Percentiles rank a stretch among this genome's conserved stretches.
Conservation (phyloP, 768 basidiomycete genomes). For the Leccinum rimulosum region DNA sequence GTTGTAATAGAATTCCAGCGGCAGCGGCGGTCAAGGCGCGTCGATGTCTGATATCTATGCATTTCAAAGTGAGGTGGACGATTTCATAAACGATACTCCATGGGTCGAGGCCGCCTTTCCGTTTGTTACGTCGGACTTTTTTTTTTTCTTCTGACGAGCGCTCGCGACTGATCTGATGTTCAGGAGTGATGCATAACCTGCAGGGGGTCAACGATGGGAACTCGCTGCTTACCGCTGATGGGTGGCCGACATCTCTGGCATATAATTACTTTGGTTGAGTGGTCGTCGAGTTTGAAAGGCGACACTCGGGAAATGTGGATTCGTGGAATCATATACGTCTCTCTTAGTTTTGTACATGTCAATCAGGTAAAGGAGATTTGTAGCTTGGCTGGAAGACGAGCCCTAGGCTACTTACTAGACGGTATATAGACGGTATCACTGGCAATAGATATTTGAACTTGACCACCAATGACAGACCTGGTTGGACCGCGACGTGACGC, state of each 20-base stretch:
- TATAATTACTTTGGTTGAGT: conserved; percentile 43
- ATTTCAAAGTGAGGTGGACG: conserved; percentile 47
- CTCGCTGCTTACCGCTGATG: conserved; percentile 45
- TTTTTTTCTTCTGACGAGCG: background rate
- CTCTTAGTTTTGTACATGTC: conserved; percentile 13
- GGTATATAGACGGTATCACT: background rate
- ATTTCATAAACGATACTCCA: conserved; percentile 43
- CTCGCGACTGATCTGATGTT: background rate
- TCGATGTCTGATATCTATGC: conserved; percentile 37
- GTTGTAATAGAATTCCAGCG: conserved; percentile 49
- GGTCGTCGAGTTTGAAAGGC: too few relatives aligned
- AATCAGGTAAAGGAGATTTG: background rate
- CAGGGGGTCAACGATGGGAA: conserved; percentile 55
- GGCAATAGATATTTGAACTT: background rate
- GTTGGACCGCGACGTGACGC: conserved; percentile 26
- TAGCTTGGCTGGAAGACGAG: background rate
- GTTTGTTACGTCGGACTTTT: conserved; percentile 50
- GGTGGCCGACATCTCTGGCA: conserved; percentile 56
- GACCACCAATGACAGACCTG: too few relatives aligned
- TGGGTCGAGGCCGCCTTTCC: conserved; percentile 45
- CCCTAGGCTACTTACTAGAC: background rate
- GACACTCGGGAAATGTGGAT: background rate
- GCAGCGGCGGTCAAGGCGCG: conserved; percentile 38
- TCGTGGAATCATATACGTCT: background rate
- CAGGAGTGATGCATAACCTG: conserved; percentile 57